A percentile compares a stretch with the other conserved stretches of the same genome.
Evolutionary conservation across 768 basidiomycete species (phyloP).

Genomic region (Boletus edulis): DNA sequence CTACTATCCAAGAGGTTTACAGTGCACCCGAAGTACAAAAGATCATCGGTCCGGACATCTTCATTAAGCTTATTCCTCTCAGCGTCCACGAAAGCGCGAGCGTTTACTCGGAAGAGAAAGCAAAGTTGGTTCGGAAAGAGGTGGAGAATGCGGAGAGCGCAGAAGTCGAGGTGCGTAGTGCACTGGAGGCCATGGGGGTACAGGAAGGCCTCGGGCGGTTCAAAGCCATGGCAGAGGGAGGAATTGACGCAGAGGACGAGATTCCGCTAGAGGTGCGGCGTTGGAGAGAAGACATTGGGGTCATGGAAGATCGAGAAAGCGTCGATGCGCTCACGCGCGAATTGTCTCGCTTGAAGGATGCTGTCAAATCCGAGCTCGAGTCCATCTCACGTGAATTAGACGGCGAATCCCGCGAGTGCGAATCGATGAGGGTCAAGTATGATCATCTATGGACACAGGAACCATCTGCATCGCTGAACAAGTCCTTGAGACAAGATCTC

Average conservation of each 20-base stretch:
- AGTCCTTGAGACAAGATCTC: conserved; percentile 70
- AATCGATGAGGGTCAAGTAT: conserved; percentile 83
- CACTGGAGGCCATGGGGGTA: conserved; percentile 79
- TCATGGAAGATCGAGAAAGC: conserved; percentile 65
- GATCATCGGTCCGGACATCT: conserved; percentile 91
- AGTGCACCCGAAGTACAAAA: conserved; percentile 88
- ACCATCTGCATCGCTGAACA: conserved; percentile 73
- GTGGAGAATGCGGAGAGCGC: conserved; percentile 84
- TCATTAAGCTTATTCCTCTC: conserved; percentile 82
- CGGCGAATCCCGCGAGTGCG: conserved; percentile 82
- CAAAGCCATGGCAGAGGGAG: conserved; percentile 67
- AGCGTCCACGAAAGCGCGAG: conserved; percentile 95
- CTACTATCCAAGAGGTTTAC: conserved; percentile 94
- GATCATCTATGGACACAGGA: conserved; percentile 84
- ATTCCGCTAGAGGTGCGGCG: conserved; percentile 68
- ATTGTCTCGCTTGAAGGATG: conserved; percentile 56
- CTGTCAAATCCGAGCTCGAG: conserved; percentile 61
- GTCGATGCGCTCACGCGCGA: conserved; percentile 63
- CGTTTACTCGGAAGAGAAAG: conserved; percentile 98
- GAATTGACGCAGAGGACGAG: conserved; percentile 59
- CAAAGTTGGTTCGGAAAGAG: conserved; percentile 86
- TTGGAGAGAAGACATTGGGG: conserved; percentile 70
- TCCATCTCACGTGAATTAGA: conserved; percentile 67
- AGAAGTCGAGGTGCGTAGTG: conserved; percentile 76
- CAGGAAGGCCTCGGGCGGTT: conserved; percentile 67